Evolutionary conservation across 169 alveolate genomes (phyloP), one percentile per base, ranked within the genome.

Genomic region (Plasmodium relictum): DNA sequence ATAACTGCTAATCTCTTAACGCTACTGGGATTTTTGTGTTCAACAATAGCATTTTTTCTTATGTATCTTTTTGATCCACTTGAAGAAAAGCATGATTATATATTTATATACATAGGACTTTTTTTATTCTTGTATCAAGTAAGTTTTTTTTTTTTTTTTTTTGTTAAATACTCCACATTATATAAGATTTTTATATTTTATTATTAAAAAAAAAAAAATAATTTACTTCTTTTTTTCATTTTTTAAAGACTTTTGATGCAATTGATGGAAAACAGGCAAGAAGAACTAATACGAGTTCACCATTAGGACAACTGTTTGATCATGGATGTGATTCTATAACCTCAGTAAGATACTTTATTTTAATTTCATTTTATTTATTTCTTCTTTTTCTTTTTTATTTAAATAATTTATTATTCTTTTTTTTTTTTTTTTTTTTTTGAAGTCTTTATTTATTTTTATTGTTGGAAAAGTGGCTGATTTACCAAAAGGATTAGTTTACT

Each of bases 251-350:
- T 4, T 87, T 95, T n/a, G 98, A 97, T 88, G 97, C 98, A 5
- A 88, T 96, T 18, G 98, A 97, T 76, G 98, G 98, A 22, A 97
- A 97, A 73, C 97, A 97, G 39, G 98, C 98, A 45, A 88, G 98
- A 54, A 91, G 96, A 54, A 94, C 96, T 6, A 87, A 89, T 42
- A 92, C 96, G 16, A 85, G 96, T 24, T 92, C 96, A 16, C 97
- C 98, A 0, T 92, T 95, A 45, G 98, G 98, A 41, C 96, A 95
- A 91, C 89, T 97, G 24, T 92, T 96, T 73, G 98, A 97, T 88
- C 98, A 97, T 78, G 98, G 98, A 24, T 94, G 97, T 72, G 97
- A 96, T 88, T 88, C 96, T 16, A 80, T 95, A 37, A 88, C 95
- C 52, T 59, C 96, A 78, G 80, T 72, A 50, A 22, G 88, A 71